Evolutionary conservation across 148 eudicot genomes (phyloP).

Genomic region (Pharnaceum exiguum): DNA sequence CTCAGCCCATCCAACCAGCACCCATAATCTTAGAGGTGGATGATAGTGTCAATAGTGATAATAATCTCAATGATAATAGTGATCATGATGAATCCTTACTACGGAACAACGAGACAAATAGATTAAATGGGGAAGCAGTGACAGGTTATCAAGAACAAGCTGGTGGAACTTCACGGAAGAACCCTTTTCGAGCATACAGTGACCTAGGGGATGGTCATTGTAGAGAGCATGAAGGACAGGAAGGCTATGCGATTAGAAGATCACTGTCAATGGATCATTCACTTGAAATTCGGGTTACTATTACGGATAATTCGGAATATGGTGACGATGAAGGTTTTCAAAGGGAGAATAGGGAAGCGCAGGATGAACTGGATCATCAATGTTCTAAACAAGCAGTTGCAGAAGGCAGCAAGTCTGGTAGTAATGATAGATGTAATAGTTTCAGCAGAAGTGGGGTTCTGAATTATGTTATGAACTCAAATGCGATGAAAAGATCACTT

Average conservation of each 20-base stretch:
- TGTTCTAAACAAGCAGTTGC: constrained; percentile 4
- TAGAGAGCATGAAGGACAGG: constrained; percentile 24
- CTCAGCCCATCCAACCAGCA: constrained; percentile 7
- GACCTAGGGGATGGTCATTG: constrained; percentile 18
- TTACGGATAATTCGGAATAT: constrained; percentile 24
- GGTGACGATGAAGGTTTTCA: constrained; percentile 27
- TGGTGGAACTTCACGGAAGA: constrained; percentile 7
- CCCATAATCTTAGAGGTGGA: neutral
- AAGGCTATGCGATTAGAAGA: constrained; percentile 29
- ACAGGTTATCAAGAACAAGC: neutral
- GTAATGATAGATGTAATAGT: constrained; percentile 4
- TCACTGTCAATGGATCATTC: constrained; percentile 57
- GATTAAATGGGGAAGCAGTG: constrained; percentile 12
- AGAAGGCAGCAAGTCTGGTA: constrained; percentile 23
- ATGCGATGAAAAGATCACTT: constrained; percentile 48
- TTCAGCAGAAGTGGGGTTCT: constrained; percentile 14
- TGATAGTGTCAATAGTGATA: neutral
- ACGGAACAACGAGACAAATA: neutral
- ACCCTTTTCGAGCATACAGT: constrained; percentile 15
- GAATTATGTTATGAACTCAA: constrained; percentile 28
- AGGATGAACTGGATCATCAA: constrained; percentile 1
- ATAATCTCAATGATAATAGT: neutral
- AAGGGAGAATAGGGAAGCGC: constrained; percentile 11
- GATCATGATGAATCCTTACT: constrained; percentile 5
- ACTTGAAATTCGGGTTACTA: constrained; percentile 28